Evolutionary conservation across 768 basidiomycete species (phyloP).

Genomic region (Dacryopinax spathularia): DNA sequence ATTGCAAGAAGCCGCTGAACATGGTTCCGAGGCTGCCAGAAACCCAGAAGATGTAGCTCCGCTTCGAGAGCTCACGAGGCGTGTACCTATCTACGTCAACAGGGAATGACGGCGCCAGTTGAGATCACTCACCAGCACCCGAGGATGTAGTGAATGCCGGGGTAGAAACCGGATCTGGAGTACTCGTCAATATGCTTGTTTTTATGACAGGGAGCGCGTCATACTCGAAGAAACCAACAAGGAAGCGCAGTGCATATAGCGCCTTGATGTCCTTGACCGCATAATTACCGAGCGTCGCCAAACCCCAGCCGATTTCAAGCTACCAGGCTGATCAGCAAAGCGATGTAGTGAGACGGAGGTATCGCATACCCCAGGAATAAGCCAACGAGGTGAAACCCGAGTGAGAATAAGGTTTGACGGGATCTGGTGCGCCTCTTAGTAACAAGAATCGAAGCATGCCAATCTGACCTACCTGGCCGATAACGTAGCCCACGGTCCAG

Average conservation of each 20-base stretch:
- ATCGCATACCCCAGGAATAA: constrained; percentile 14
- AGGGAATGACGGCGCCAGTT: not conserved
- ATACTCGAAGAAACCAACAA: constrained; percentile 21
- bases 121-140: constrained; percentile 12
- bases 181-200: not conserved
- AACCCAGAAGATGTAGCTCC: constrained; percentile 19
- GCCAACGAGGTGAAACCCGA: constrained; percentile 18
- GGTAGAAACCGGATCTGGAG: constrained; percentile 18
- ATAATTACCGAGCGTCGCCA: constrained; percentile 18
- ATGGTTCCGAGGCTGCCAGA: constrained; percentile 17
- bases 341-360: not conserved
- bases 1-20: constrained; percentile 18
- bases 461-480: constrained; percentile 15
- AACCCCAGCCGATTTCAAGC: constrained; percentile 19
- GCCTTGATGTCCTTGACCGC: constrained; percentile 16
- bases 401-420: constrained; percentile 18
- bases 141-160: constrained; percentile 20
- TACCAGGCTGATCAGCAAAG: not conserved
- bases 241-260: constrained; percentile 20
- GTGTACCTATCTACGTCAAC: constrained; percentile 15
- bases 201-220: not conserved
- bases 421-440: constrained; percentile 6
- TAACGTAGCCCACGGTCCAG: constrained; percentile 18
- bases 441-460: no score
- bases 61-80: constrained; percentile 18